Percentiles rank a stretch among this genome's conserved stretches.
phyloP scores from a whole-genome alignment of 169 alveolate genomes.

The Eimeria brunetti region DNA sequence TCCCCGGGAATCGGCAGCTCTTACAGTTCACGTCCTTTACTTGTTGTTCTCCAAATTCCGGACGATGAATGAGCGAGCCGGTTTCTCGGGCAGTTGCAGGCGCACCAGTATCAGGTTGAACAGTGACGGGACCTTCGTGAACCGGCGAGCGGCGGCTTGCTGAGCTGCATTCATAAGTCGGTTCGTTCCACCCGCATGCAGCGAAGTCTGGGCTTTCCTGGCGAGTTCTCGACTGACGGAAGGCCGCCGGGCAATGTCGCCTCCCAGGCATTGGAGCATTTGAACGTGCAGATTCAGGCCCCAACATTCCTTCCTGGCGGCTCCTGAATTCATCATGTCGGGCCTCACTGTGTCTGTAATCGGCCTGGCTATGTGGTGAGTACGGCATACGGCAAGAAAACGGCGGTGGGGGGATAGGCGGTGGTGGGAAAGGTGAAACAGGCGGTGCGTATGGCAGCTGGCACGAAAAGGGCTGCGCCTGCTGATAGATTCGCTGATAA shows the following conservation, averaged over 20 bases:
- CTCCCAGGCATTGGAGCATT: not conserved
- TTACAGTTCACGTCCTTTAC: not conserved
- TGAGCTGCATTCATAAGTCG: not conserved
- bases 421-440: not conserved
- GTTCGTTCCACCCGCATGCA: not conserved
- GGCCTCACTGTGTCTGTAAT: not conserved
- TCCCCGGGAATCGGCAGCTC: not conserved
- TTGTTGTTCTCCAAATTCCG: not conserved
- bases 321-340: not conserved
- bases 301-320: not conserved
- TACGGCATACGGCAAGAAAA: not conserved
- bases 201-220: not conserved
- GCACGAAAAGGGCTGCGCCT: not conserved
- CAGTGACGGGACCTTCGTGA: not conserved
- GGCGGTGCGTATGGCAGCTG: not conserved
- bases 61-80: not conserved
- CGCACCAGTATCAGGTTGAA: not conserved
- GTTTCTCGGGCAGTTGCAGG: not conserved
- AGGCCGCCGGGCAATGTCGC: not conserved
- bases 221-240: not conserved
- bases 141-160: no score
- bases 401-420: not conserved
- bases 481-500: not conserved
- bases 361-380: not conserved
- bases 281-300: not conserved